phyloP scores from a whole-genome alignment of 1,139 yeast species.

The Geotrichum armillariae region DNA sequence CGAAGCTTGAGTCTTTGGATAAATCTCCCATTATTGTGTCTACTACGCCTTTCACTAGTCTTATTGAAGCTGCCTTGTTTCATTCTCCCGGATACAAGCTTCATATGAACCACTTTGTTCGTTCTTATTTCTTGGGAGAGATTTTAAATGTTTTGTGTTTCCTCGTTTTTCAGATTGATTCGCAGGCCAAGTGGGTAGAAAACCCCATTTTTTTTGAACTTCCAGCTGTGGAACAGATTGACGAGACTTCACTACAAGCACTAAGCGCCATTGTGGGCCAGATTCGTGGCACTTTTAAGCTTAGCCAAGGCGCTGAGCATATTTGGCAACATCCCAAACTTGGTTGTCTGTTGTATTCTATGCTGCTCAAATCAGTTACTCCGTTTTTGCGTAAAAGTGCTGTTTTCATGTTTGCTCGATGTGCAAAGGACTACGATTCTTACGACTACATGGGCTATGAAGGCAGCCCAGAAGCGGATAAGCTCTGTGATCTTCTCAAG shows the following conservation, averaged over 20 bases:
- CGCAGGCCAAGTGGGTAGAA: conserved; percentile 26
- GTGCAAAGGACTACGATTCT: conserved; percentile 54
- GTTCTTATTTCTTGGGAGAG: conserved; percentile 26
- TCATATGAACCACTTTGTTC: conserved; percentile 25
- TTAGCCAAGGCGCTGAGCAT: conserved; percentile 3
- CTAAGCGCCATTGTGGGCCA: conserved; percentile 24
- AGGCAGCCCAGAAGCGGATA: conserved; percentile 52
- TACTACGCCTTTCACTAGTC: conserved; percentile 26
- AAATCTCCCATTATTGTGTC: conserved; percentile 7
- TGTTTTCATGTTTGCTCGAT: conserved; percentile 56
- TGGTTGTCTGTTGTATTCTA: conserved; percentile 44
- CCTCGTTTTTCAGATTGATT: conserved; percentile 24
- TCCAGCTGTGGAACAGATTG: conserved; percentile 23
- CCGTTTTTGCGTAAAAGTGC: conserved; percentile 72
- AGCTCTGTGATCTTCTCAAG: conserved; percentile 54
- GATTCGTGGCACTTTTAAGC: conserved; percentile 24
- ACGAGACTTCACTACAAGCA: conserved; percentile 23
- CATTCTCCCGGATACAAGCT: conserved; percentile 28
- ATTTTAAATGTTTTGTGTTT: conserved; percentile 26
- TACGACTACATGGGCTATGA: conserved; percentile 39
- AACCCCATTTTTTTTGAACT: conserved; percentile 27
- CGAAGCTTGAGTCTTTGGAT: conserved; percentile 9
- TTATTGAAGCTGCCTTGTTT: conserved; percentile 30
- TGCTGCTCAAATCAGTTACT: conserved; percentile 56
- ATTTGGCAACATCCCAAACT: conserved; percentile 18